Evolutionary conservation across 164 flowering plant species (phyloP).

Genomic region (Chloranthus sessilifolius): DNA sequence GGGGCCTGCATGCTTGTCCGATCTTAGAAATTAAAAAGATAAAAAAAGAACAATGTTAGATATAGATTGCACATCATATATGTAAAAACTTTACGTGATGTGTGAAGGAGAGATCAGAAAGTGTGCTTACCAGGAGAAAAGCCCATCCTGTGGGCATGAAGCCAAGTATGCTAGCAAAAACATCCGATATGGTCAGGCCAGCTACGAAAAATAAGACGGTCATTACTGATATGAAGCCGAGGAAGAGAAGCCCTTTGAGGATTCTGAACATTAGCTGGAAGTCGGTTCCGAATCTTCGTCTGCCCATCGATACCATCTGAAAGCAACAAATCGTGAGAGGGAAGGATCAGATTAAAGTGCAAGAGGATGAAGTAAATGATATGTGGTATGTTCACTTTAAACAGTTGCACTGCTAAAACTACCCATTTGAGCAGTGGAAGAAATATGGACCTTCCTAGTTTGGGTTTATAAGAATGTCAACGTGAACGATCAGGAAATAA

Average conservation of each 20-base stretch:
- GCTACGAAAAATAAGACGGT: slow-evolving; percentile 79
- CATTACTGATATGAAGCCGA: slow-evolving; percentile 80
- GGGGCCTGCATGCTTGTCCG: slow-evolving; percentile 72
- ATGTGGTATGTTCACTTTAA: too few species aligned
- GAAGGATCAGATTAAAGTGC: neutral
- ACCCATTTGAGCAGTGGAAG: too few species aligned
- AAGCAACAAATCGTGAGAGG: slow-evolving; percentile 6
- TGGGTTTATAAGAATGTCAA: too few species aligned
- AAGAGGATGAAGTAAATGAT: neutral
- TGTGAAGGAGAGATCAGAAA: neutral
- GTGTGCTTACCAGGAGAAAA: slow-evolving; percentile 67
- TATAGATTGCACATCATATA: neutral
- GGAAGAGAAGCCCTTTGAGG: slow-evolving; percentile 81
- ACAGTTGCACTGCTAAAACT: too few species aligned
- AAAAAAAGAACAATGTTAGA: slow-evolving; percentile 4
- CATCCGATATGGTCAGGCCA: slow-evolving; percentile 63
- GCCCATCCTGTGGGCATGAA: slow-evolving; percentile 99
- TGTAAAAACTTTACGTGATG: neutral
- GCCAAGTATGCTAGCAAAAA: slow-evolving; percentile 73
- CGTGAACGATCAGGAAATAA: too few species aligned
- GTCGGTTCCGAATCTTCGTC: slow-evolving; percentile 80
- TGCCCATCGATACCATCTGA: slow-evolving; percentile 95
- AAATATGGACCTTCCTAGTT: too few species aligned
- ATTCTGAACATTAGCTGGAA: slow-evolving; percentile 98
- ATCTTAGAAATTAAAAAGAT: slow-evolving; percentile 43